Percentiles rank a stretch among this genome's conserved stretches.
These are phyloP conservation scores for Rhizopogon vinicolor DNA, from an alignment of 768 basidiomycete species.

Conservation along the genomic window DNA sequence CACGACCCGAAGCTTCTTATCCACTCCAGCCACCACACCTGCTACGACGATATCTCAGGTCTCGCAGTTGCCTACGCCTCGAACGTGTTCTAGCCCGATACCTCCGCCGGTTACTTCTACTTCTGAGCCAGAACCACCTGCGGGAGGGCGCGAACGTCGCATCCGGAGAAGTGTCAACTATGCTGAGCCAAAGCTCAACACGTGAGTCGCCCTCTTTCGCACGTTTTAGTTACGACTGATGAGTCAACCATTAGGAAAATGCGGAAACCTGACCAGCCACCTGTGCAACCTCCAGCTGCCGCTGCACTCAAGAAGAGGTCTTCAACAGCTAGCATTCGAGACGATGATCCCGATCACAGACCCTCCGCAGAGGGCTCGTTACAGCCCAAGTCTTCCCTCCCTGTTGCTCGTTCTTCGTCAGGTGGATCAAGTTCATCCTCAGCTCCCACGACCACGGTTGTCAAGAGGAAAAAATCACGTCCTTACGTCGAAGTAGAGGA, in stretches of 20 bases:
- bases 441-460: slow-evolving; percentile 17
- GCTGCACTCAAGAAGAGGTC: slow-evolving; percentile 39
- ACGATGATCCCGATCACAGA: slow-evolving; percentile 36
- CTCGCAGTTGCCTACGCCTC: slow-evolving; percentile 46
- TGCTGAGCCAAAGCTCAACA: slow-evolving; percentile 84
- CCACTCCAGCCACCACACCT: slow-evolving; percentile 42
- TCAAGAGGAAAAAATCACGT: slow-evolving; percentile 53
- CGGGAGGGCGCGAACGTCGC: slow-evolving; percentile 44
- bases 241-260: slow-evolving; percentile 57
- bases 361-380: slow-evolving; percentile 31
- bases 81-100: slow-evolving; percentile 41
- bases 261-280: slow-evolving; percentile 72
- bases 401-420: slow-evolving; percentile 32
- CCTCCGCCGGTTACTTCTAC: slow-evolving; percentile 30
- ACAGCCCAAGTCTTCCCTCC: slow-evolving; percentile 32
- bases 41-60: slow-evolving; percentile 21
- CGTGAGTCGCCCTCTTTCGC: slow-evolving; percentile 42
- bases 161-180: slow-evolving; percentile 81
- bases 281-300: slow-evolving; percentile 28
- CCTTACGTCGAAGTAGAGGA: slow-evolving; percentile 40
- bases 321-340: slow-evolving; percentile 26
- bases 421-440: slow-evolving; percentile 28
- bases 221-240: slow-evolving; percentile 6
- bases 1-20: slow-evolving; percentile 34
- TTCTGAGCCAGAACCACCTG: slow-evolving; percentile 26